A percentile compares a stretch with the other conserved stretches of the same genome.
phyloP scores from a whole-genome alignment of 352 stramenopile genomes.

The Phytopythium helicoides region DNA sequence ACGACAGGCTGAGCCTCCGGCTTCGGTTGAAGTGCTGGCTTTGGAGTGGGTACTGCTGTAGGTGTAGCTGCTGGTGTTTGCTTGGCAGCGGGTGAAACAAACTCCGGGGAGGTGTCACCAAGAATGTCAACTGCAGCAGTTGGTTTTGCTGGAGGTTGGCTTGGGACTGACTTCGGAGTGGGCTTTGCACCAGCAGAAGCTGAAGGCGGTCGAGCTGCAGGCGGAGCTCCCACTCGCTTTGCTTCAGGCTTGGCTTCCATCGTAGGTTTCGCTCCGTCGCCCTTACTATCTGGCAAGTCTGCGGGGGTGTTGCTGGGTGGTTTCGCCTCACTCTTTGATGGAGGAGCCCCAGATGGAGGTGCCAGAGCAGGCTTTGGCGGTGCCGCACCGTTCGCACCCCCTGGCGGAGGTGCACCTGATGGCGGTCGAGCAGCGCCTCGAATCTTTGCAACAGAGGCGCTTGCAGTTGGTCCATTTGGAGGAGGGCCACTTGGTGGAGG shows the following conservation, averaged over 20 bases:
- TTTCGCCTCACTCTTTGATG: slow-evolving; percentile 22
- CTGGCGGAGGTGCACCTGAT: slow-evolving; percentile 25
- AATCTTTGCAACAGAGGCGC: slow-evolving; percentile 74
- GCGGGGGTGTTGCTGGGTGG: slow-evolving; percentile 6
- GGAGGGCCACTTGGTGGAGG: slow-evolving; percentile 63
- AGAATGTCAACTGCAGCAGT: slow-evolving; percentile 39
- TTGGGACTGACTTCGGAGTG: not conserved
- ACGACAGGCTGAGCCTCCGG: slow-evolving; percentile 5
- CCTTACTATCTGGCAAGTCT: slow-evolving; percentile 12
- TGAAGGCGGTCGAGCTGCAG: slow-evolving; percentile 7
- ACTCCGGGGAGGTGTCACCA: slow-evolving; percentile 18
- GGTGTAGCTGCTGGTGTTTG: not conserved
- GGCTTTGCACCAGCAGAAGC: slow-evolving; percentile 1
- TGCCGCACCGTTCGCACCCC: slow-evolving; percentile 13
- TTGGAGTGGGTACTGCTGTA: not conserved
- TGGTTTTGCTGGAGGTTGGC: slow-evolving; percentile 5
- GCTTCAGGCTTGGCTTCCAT: slow-evolving; percentile 21
- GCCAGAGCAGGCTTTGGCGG: slow-evolving; percentile 10
- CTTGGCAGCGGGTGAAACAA: slow-evolving; percentile 2
- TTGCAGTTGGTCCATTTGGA: slow-evolving; percentile 39
- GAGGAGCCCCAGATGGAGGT: slow-evolving; percentile 9
- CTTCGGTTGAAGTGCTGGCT: slow-evolving; percentile 5
- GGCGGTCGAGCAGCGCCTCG: slow-evolving; percentile 53
- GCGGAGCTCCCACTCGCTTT: slow-evolving; percentile 21
- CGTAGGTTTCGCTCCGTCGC: slow-evolving; percentile 13